phyloP scores from a whole-genome alignment of 495 filamentous ascomycete species.

The Pseudomonodictys pantanalensis region DNA sequence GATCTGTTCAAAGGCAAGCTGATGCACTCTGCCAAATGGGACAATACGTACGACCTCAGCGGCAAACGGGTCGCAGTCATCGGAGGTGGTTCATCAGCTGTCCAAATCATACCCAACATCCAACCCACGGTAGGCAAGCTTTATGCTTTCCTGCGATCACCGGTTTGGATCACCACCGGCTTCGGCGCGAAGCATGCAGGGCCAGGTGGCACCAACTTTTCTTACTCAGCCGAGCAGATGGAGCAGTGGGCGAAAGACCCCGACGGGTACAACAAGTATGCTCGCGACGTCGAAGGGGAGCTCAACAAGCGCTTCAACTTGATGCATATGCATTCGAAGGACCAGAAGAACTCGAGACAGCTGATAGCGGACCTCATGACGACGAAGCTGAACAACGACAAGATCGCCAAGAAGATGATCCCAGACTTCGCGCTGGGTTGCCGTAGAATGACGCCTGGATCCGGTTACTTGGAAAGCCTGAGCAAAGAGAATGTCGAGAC shows the following conservation, averaged over 20 bases:
- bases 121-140: conserved; percentile 11
- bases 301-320: conserved; percentile 22
- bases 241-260: conserved; percentile 8
- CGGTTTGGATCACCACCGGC: conserved; percentile 16
- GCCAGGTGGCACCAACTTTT: conserved; percentile 20
- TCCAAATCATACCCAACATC: conserved; percentile 17
- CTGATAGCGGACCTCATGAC: conserved; percentile 7
- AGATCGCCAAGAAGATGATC: conserved; percentile 11
- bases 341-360: conserved; percentile 11
- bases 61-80: conserved; percentile 19
- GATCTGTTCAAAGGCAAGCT: conserved; percentile 14
- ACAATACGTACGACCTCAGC: conserved; percentile 9
- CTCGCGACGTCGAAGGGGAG: conserved; percentile 10
- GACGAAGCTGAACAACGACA: conserved; percentile 1
- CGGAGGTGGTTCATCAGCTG: conserved; percentile 8
- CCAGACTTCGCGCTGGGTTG: conserved; percentile 13
- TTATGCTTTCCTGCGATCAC: conserved; percentile 7
- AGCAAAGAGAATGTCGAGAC: conserved; percentile 14
- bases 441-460: conserved; percentile 8
- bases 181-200: conserved; percentile 18
- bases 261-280: conserved; percentile 10
- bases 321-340: conserved; percentile 6
- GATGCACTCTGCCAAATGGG: conserved; percentile 13
- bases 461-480: conserved; percentile 6
- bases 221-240: background rate